Base-by-base conservation (phyloP, 202 grass and related monocot species). In the Bolboschoenoplectus hybrid region DNA sequence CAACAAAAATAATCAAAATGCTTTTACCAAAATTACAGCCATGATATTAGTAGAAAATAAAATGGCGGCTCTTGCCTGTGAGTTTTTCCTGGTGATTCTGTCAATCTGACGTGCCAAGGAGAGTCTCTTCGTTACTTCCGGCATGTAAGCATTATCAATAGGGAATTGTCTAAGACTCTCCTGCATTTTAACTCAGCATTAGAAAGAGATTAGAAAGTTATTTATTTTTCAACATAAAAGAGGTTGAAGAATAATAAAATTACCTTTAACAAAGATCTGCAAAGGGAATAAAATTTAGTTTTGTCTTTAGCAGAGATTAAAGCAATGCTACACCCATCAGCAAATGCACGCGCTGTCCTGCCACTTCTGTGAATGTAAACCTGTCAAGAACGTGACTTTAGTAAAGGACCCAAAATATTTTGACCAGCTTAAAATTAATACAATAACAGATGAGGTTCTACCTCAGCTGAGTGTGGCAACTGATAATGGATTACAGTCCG, bases 351-450 rank as follows among this genome's bases (percentile, higher is more conserved):
- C 26, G 93, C 97, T 85, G 97, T 96, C 64, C 93, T 98, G 87
- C 97, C 97, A 94, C 97, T 98, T 89, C 97, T 94, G 62, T 98
- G 97, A 71, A 98, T 94, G 89, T 98, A 98, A 85, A 98, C 97
- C 97, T 97, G 88, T 67, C 65, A 62, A 10, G 17, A 75, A 41
- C 64, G 39, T 9, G 72, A 69, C 67, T 78, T 66, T 26, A 86
- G 79, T 70, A 68, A 65, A 39, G 58, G 45, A 74, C 72, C 38
- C 63, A 70, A 85, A 49, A 88, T 26, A 64, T 45, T 61, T 69
- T 73, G 14, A 84, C 58, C 60, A 74, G 45, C 81, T 46, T 0
- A 47, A 56, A 66, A 90, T 64, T 4, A 45, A 8, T 9, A 45
- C 19, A 38, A 74, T 46, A 66, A 51, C 19, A 70, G 67, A 86